A percentile compares a stretch with the other conserved stretches of the same genome.
phyloP scores from a whole-genome alignment of 2,329 filamentous ascomycete species.

The Xylaria sp. region DNA sequence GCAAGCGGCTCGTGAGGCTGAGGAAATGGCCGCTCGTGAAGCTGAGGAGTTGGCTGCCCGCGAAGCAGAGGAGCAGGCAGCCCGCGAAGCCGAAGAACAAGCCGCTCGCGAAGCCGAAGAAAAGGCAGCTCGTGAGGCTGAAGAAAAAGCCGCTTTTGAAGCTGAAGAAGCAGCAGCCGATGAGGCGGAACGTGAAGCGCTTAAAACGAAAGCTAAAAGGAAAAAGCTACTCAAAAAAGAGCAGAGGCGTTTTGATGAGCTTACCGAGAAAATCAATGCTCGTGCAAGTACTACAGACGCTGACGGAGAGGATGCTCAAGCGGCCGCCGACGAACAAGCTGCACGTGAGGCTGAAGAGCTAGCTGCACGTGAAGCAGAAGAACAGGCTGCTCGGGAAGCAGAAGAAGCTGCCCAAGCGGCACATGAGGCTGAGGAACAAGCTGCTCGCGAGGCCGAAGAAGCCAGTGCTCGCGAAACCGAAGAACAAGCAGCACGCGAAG shows the following conservation, averaged over 20 bases:
- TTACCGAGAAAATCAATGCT: slow-evolving; percentile 33
- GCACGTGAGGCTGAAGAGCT: slow-evolving; percentile 24
- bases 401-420: slow-evolving; percentile 22
- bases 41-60: slow-evolving; percentile 18
- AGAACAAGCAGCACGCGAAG: slow-evolving; percentile 38
- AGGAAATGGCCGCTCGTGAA: slow-evolving; percentile 31
- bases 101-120: slow-evolving; percentile 25
- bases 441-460: slow-evolving; percentile 43
- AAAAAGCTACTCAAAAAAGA: slow-evolving; percentile 27
- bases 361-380: slow-evolving; percentile 31
- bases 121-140: slow-evolving; percentile 20
- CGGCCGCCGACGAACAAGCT: slow-evolving; percentile 20
- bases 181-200: slow-evolving; percentile 26
- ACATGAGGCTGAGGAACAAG: slow-evolving; percentile 29
- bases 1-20: slow-evolving; percentile 38
- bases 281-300: slow-evolving; percentile 11
- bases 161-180: slow-evolving; percentile 41
- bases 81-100: slow-evolving; percentile 18
- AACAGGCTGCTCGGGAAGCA: slow-evolving; percentile 30
- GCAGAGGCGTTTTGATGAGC: slow-evolving; percentile 28
- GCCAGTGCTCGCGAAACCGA: slow-evolving; percentile 39
- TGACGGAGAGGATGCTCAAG: slow-evolving; percentile 18
- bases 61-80: slow-evolving; percentile 30
- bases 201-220: slow-evolving; percentile 14
- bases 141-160: slow-evolving; percentile 35